Evolutionary conservation across 163 green algal genomes (phyloP), one percentile per base, ranked within the genome.

Genomic region (Volvox carteri): DNA sequence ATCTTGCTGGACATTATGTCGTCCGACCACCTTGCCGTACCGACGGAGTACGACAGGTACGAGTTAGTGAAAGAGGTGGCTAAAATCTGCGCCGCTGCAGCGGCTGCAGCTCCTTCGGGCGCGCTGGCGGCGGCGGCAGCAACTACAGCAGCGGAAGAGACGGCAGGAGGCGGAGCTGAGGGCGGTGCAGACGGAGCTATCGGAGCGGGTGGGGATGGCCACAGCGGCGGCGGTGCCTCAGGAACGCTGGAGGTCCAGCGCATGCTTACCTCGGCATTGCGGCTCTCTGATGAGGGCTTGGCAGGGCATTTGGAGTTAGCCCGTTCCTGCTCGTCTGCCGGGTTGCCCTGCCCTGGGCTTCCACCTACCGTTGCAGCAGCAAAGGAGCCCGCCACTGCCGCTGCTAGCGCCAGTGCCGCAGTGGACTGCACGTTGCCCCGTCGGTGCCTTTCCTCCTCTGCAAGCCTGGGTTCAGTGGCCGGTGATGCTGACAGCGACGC

Each of bases 1-100:
- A 48, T 37, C 12, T 67, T 88, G 68, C 35, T 75, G 35, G 83
- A 81, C 33, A 88, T 88, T n/a, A 44, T 88, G 50, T 78, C 68
- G 1, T 74, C 48, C 11, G 83, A 88, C 48, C 37, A 62, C 44
- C 83, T 88, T 9, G 67, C 83, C 8, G 83, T 88, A 30, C 23
- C 33, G 5, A 56, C 62, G 28, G 80, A 87, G 80, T 78, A 78
- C 62, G 80, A 54, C 33, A 78, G 81, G 65, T 87, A 87, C 65
- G 62, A 60, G 65, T 48, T 88, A 46, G 81, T 80, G 3, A 70
- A 56, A 25, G 42, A 77, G 18, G 83, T 88, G 23, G 68, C 50
- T 1, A 62, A 56, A 44, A 30, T 87, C 5, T 56, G 41, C 42
- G 21, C 11, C 21, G 21, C 8, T 50, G 52, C 52, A 41, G 76